A percentile compares a stretch with the other conserved stretches of the same genome.
phyloP scores from a whole-genome alignment of 257 asterid species.

The Plantago ovata region DNA sequence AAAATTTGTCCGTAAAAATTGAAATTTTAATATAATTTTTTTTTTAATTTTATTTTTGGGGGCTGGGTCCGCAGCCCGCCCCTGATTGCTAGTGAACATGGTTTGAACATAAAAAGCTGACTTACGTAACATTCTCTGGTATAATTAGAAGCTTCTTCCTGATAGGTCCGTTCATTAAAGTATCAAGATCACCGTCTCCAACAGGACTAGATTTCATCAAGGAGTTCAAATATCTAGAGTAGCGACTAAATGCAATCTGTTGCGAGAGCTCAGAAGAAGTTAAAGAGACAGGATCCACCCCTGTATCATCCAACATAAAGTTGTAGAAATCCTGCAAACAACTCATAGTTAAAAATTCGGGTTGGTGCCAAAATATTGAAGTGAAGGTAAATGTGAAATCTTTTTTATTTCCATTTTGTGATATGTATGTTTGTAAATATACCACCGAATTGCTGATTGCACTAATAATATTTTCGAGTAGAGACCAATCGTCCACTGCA shows the following conservation, averaged over 20 bases:
- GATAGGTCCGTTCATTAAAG: conserved; percentile 73
- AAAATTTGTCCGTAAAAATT: no score
- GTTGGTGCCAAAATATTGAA: no score
- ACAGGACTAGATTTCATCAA: conserved; percentile 34
- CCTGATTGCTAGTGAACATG: no score
- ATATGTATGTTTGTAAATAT: background rate
- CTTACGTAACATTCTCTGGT: conserved; percentile 59
- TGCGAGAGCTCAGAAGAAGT: conserved; percentile 49
- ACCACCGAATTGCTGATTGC: conserved; percentile 64
- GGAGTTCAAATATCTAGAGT: conserved; percentile 58
- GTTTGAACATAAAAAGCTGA: no score
- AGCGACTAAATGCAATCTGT: conserved; percentile 37
- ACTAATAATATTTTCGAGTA: conserved; percentile 46
- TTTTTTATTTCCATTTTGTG: no score
- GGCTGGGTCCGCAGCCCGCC: no score
- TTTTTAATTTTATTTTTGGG: no score
- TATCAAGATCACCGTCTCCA: conserved; percentile 45
- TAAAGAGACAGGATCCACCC: conserved; percentile 58
- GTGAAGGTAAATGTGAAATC: no score
- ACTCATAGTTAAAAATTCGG: no score
- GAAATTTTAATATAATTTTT: no score
- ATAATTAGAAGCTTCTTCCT: conserved; percentile 70
- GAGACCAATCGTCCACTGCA: conserved; percentile 64
- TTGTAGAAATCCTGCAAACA: conserved; percentile 92
- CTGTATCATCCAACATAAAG: conserved; percentile 73